phyloP scores from a whole-genome alignment of 768 basidiomycete species.

The Coprinopsis marcescibilis region DNA sequence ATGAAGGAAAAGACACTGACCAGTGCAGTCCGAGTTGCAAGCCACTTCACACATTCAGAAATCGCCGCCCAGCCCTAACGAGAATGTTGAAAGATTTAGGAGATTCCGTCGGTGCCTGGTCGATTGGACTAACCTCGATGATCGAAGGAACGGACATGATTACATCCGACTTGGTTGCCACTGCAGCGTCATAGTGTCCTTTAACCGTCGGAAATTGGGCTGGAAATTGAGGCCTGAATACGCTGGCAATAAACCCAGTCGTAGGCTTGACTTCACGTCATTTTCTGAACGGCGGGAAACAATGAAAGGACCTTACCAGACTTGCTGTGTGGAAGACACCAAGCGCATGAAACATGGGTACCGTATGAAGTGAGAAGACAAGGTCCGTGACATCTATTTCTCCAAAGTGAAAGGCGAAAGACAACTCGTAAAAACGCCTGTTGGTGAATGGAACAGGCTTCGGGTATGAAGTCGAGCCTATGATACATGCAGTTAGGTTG shows the following conservation, averaged over 20 bases:
- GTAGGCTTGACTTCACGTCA: background rate
- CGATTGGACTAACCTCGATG: constrained; percentile 20
- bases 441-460: constrained; percentile 18
- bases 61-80: constrained; percentile 20
- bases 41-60: constrained; percentile 11
- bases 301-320: constrained; percentile 15
- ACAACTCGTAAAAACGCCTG: constrained; percentile 9
- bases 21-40: background rate
- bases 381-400: background rate
- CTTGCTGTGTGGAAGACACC: constrained; percentile 12
- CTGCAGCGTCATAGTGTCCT: constrained; percentile 11
- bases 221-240: constrained; percentile 18
- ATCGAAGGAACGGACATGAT: constrained; percentile 16
- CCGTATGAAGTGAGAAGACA: background rate
- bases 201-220: constrained; percentile 16
- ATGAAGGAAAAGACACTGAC: too few relatives aligned
- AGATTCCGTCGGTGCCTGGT: too few relatives aligned
- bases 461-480: constrained; percentile 23
- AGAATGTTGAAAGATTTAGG: background rate
- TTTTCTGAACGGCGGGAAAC: background rate
- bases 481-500: background rate
- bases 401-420: constrained; percentile 14
- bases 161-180: constrained; percentile 6
- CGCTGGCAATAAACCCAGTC: constrained; percentile 17
- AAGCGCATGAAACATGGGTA: background rate